Conservation (phyloP, 352 stramenopile genomes). For the Pythium pyrilobum region DNA sequence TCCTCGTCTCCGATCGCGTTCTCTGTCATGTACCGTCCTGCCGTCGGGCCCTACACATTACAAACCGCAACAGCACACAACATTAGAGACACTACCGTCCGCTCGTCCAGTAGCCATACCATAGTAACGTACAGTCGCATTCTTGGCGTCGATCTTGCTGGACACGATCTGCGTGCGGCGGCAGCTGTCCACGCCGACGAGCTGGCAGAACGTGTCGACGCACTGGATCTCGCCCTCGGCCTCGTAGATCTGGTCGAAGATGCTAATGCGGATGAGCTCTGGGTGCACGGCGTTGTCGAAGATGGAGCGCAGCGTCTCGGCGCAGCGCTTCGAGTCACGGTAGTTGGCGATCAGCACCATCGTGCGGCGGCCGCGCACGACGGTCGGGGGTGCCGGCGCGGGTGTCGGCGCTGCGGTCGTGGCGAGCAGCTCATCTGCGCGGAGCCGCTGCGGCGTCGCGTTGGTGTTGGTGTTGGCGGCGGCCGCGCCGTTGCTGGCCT, state of each 20-base stretch:
- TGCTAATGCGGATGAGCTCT: slow-evolving; percentile 46
- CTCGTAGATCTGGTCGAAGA: slow-evolving; percentile 66
- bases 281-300: slow-evolving; percentile 55
- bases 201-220: slow-evolving; percentile 54
- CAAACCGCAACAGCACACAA: not conserved
- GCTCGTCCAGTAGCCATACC: not conserved
- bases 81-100: not conserved
- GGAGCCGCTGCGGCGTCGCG: not conserved
- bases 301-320: slow-evolving; percentile 67
- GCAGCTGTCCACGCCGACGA: slow-evolving; percentile 49
- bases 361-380: slow-evolving; percentile 41
- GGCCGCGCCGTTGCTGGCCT: no score
- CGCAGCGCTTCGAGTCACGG: slow-evolving; percentile 60
- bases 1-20: slow-evolving; percentile 65
- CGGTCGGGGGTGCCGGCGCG: slow-evolving; percentile 10
- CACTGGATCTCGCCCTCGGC: slow-evolving; percentile 48
- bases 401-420: not conserved
- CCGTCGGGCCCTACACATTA: slow-evolving; percentile 46
- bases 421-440: not conserved
- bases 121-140: not conserved
- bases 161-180: slow-evolving; percentile 57
- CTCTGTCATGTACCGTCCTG: slow-evolving; percentile 60
- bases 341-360: slow-evolving; percentile 78
- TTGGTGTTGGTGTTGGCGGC: not conserved
- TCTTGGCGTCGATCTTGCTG: slow-evolving; percentile 18